Conservation (phyloP, 2,329 filamentous ascomycete species). For the Aspergillus caelatus region DNA sequence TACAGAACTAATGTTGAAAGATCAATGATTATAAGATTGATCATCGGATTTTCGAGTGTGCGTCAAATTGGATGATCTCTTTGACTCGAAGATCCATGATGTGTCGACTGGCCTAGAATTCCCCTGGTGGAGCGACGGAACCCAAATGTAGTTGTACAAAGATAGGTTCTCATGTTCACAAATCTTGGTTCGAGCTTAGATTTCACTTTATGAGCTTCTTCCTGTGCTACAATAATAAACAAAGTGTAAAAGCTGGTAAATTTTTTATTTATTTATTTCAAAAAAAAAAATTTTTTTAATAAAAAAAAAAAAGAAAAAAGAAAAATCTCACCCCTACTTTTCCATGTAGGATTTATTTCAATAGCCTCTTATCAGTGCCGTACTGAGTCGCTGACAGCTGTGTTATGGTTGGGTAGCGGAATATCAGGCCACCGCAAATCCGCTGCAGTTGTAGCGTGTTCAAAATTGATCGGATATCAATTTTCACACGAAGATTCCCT, state of each 20-base stretch:
- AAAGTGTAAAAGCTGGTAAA: not conserved
- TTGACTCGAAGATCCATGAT: not conserved
- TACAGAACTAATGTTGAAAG: not conserved
- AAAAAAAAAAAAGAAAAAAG: not conserved
- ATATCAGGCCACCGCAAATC: conserved; percentile 2
- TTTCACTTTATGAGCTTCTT: not conserved
- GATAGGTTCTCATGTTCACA: not conserved
- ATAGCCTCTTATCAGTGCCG: not conserved
- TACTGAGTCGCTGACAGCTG: not conserved
- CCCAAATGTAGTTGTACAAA: not conserved
- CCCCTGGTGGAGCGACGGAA: not conserved
- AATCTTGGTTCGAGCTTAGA: not conserved
- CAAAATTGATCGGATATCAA: not conserved
- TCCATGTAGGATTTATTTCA: not conserved
- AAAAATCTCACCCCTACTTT: not conserved
- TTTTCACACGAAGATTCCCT: not conserved
- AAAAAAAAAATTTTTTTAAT: not conserved
- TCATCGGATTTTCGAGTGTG: not conserved
- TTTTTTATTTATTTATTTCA: not conserved
- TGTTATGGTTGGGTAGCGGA: not conserved
- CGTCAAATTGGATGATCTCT: not conserved
- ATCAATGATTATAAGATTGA: not conserved
- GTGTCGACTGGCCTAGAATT: conserved; percentile 5
- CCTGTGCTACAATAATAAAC: not conserved
- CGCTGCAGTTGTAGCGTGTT: not conserved